phyloP scores from a whole-genome alignment of 805 yeast genomes.

The Grigorovia yakushimaensis region DNA sequence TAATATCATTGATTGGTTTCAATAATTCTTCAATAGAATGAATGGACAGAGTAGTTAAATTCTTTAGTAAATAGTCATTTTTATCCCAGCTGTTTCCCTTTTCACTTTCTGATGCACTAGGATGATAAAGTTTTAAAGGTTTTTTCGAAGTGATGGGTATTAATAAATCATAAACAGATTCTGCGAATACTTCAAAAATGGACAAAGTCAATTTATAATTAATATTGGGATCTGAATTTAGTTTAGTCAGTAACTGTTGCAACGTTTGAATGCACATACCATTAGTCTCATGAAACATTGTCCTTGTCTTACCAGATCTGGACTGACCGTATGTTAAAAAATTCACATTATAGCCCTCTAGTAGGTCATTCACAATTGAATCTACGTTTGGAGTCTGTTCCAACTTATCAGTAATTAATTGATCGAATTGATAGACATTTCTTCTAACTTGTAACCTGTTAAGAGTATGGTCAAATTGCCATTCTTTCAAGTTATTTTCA shows the following conservation, averaged over 20 bases:
- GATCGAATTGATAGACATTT: background rate
- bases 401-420: background rate
- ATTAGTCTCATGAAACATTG: constrained; percentile 57
- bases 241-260: constrained; percentile 35
- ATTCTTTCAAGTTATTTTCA: background rate
- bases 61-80: constrained; percentile 1
- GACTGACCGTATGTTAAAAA: constrained; percentile 75
- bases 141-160: constrained; percentile 28
- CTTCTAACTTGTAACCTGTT: background rate
- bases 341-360: constrained; percentile 66
- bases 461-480: background rate
- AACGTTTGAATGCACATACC: constrained; percentile 72
- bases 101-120: constrained; percentile 4
- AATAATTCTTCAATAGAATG: constrained; percentile 40
- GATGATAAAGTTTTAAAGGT: constrained; percentile 29
- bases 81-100: constrained; percentile 1
- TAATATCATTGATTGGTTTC: background rate
- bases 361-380: constrained; percentile 7
- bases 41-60: background rate
- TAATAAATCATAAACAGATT: constrained; percentile 61
- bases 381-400: background rate
- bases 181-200: constrained; percentile 76
- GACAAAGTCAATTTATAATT: constrained; percentile 63
- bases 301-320: constrained; percentile 65
- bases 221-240: background rate